Conservation (phyloP, 495 filamentous ascomycete genomes). For the Patellaria atrata region DNA sequence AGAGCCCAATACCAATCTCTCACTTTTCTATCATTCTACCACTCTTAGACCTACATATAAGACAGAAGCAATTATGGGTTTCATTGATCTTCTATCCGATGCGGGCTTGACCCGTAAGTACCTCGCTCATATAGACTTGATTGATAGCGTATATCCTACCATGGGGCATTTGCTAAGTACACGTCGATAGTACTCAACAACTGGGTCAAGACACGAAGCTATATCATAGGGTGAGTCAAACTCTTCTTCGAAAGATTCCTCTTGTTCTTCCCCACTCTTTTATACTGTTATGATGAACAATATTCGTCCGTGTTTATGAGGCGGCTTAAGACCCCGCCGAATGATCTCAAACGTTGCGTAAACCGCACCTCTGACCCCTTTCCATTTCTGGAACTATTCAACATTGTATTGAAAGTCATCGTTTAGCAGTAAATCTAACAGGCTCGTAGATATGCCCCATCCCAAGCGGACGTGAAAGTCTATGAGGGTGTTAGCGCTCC, state of each 20-base stretch:
- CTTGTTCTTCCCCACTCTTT: slow-evolving; percentile 9
- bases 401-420: slow-evolving; percentile 1
- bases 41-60: slow-evolving; percentile 1
- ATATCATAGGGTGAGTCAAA: slow-evolving; percentile 71
- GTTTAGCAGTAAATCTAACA: slow-evolving; percentile 6
- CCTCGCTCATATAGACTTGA: slow-evolving; percentile 7
- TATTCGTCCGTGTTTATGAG: slow-evolving; percentile 99
- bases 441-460: slow-evolving; percentile 53
- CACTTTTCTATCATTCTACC: not conserved
- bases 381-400: slow-evolving; percentile 12
- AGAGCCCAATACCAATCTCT: not conserved
- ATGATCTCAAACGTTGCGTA: slow-evolving; percentile 73
- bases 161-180: slow-evolving; percentile 26
- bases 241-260: slow-evolving; percentile 2
- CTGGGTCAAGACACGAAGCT: slow-evolving; percentile 81
- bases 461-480: slow-evolving; percentile 88
- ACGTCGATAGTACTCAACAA: slow-evolving; percentile 66
- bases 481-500: slow-evolving; percentile 73
- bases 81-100: slow-evolving; percentile 81
- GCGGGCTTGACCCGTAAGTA: slow-evolving; percentile 69
- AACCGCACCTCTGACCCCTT: slow-evolving; percentile 80
- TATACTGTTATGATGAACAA: slow-evolving; percentile 56
- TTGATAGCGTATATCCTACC: no score
- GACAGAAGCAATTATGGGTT: slow-evolving; percentile 58
- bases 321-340: slow-evolving; percentile 90